These are phyloP conservation scores for Candida vaughaniae DNA, from an alignment of 805 yeast species.

Conservation along the genomic window DNA sequence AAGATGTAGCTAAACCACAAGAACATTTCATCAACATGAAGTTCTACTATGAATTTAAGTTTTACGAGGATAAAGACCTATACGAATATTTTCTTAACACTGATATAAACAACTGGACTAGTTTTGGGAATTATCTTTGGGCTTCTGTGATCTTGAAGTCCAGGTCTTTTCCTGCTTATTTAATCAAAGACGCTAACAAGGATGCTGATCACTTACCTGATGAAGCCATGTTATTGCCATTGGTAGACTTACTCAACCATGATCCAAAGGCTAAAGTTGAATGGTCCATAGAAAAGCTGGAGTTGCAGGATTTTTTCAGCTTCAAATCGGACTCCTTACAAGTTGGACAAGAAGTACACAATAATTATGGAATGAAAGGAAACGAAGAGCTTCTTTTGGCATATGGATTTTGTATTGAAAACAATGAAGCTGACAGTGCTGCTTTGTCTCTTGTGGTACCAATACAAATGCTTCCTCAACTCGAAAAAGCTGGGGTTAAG, in stretches of 20 bases:
- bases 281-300: conserved; percentile 47
- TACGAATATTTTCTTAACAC: conserved; percentile 24
- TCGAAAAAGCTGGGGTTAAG: conserved; percentile 36
- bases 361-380: conserved; percentile 86
- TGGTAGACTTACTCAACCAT: conserved; percentile 81
- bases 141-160: conserved; percentile 67
- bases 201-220: conserved; percentile 29
- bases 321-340: conserved; percentile 39
- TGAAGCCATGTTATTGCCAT: conserved; percentile 71
- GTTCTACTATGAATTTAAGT: conserved; percentile 43
- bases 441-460: conserved; percentile 62
- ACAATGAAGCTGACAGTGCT: conserved; percentile 57
- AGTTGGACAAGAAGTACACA: conserved; percentile 57
- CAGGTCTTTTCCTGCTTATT: conserved; percentile 75
- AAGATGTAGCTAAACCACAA: conserved; percentile 27
- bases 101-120: conserved; percentile 50
- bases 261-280: conserved; percentile 55
- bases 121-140: conserved; percentile 74
- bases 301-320: conserved; percentile 27
- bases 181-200: conserved; percentile 41
- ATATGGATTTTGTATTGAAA: conserved; percentile 71
- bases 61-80: conserved; percentile 36
- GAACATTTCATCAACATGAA: conserved; percentile 41
- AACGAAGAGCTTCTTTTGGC: conserved; percentile 79
- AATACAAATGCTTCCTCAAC: conserved; percentile 24